Percentiles rank a stretch among this genome's conserved stretches.
phyloP scores from a whole-genome alignment of 192 early-diverging fungal genomes.

The Coemansia sp. region DNA sequence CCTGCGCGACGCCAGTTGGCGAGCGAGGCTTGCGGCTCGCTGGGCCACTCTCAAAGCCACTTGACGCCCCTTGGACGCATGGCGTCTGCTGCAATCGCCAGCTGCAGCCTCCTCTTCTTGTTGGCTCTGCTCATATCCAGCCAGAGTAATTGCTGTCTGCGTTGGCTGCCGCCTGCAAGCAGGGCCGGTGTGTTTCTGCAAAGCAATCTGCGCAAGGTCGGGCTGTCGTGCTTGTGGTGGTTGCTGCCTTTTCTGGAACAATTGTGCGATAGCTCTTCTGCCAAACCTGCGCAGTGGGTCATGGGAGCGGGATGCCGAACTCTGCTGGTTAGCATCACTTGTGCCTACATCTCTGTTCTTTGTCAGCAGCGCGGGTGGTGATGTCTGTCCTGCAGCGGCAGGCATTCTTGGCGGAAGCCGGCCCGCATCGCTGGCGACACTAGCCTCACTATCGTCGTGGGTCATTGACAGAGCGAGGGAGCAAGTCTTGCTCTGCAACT shows the following conservation, averaged over 20 bases:
- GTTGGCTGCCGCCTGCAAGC: not conserved
- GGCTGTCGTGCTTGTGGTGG: not conserved
- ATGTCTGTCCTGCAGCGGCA: no score
- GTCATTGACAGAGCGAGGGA: not conserved
- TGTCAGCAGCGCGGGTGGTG: not conserved
- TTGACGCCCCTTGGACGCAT: constrained; percentile 3
- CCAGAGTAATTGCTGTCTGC: not conserved
- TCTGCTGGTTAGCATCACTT: not conserved
- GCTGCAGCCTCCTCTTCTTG: not conserved
- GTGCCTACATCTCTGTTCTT: not conserved
- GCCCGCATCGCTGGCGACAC: not conserved
- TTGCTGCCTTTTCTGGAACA: constrained; percentile 1
- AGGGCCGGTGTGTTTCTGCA: no score
- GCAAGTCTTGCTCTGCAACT: no score
- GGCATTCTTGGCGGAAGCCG: not conserved
- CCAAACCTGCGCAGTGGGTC: not conserved
- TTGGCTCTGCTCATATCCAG: not conserved
- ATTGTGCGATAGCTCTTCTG: not conserved
- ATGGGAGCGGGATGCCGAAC: not conserved
- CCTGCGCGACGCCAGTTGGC: constrained; percentile 9
- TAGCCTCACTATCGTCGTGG: not conserved
- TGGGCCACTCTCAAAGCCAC: constrained; percentile 19
- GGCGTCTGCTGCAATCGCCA: constrained; percentile 4
- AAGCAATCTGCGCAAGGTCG: no score
- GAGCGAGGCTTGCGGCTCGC: constrained; percentile 11